Evolutionary conservation across 192 early-diverging fungal genomes (phyloP).

Genomic region (Phlyctochytrium bullatum): DNA sequence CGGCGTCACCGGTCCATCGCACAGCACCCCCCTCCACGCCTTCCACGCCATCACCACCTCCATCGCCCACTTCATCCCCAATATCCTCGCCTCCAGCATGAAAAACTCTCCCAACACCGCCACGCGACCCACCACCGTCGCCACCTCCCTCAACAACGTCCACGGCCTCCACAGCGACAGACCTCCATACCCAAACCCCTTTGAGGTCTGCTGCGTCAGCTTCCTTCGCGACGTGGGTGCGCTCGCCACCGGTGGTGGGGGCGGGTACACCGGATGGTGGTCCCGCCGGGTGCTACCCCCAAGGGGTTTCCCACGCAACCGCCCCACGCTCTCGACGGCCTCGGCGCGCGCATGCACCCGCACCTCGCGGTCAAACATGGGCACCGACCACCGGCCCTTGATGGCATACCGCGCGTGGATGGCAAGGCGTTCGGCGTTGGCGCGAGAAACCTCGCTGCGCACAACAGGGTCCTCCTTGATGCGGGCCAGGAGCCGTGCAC

Average conservation of each 20-base stretch:
- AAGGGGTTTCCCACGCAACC: not conserved
- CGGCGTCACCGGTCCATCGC: not conserved
- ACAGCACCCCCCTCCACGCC: not conserved
- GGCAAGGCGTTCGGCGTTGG: not conserved
- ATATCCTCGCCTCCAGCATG: not conserved
- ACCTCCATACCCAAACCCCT: not conserved
- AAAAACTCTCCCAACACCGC: not conserved
- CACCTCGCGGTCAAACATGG: not conserved
- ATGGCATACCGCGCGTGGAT: constrained; percentile 5
- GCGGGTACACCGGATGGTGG: not conserved
- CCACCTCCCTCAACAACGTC: not conserved
- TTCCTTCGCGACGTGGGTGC: too few relatives aligned
- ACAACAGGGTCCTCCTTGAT: not conserved
- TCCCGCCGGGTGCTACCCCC: not conserved
- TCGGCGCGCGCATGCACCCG: not conserved
- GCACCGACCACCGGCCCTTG: not conserved
- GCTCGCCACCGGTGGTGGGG: not conserved
- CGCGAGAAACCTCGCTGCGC: not conserved
- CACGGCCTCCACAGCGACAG: not conserved
- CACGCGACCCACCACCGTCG: not conserved
- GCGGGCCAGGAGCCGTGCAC: not conserved
- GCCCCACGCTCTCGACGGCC: not conserved
- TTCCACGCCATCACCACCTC: not conserved
- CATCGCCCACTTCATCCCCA: not conserved
- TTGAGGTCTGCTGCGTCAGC: not conserved